phyloP scores from a whole-genome alignment of 306 rosid species.

The Luffa aegyptiaca region DNA sequence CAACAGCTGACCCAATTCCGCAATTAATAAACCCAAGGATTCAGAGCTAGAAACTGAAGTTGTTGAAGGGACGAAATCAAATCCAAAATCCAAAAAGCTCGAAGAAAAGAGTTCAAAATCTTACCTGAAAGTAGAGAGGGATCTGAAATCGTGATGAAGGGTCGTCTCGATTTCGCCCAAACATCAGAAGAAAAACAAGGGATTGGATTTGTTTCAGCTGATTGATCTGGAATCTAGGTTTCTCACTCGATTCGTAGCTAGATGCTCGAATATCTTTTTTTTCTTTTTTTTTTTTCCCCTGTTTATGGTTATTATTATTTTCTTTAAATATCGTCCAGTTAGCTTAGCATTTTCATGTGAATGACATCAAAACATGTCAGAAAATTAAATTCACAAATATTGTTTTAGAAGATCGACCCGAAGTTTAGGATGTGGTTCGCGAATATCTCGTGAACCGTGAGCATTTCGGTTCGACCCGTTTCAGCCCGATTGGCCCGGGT shows the following conservation, averaged over 20 bases:
- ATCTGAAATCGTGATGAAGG: neutral
- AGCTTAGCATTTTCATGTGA: neutral
- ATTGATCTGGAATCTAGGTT: conserved; percentile 1
- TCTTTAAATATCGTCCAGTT: neutral
- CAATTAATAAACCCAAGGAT: neutral
- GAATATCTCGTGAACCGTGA: neutral
- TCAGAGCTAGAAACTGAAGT: neutral
- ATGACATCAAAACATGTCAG: neutral
- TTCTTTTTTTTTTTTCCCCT: neutral
- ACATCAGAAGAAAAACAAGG: neutral
- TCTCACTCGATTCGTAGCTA: neutral
- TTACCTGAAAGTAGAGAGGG: neutral
- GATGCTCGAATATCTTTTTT: neutral
- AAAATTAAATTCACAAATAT: neutral
- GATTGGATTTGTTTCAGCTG: neutral
- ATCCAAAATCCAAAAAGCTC: neutral
- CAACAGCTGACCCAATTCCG: neutral
- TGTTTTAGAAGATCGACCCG: neutral
- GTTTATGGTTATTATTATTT: neutral
- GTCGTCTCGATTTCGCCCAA: neutral
- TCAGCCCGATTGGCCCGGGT: neutral
- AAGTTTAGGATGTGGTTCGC: neutral
- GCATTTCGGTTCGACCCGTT: neutral
- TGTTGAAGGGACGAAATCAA: neutral
- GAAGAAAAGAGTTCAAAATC: neutral